These are phyloP conservation scores for Alloteropsis angusta DNA, from an alignment of 202 grass and related monocot species.

Conservation along the genomic window DNA sequence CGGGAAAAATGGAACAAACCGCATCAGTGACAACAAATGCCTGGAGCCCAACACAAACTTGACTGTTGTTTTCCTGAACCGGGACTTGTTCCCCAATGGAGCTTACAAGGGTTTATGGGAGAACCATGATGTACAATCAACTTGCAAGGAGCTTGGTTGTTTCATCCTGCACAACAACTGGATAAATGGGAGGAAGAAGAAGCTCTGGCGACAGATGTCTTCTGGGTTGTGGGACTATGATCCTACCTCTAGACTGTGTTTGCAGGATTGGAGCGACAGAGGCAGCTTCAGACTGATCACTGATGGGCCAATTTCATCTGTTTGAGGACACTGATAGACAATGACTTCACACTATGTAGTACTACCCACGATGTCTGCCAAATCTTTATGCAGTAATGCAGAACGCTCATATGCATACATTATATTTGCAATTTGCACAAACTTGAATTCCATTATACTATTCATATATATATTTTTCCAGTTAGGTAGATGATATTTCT, in stretches of 20 bases:
- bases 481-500: background rate
- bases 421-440: background rate
- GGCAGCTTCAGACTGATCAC: background rate
- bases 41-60: constrained; percentile 51
- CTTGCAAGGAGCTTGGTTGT: constrained; percentile 47
- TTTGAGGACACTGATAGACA: background rate
- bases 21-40: constrained; percentile 38
- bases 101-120: constrained; percentile 71
- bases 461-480: background rate
- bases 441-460: background rate
- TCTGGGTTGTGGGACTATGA: constrained; percentile 85
- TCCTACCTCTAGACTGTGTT: constrained; percentile 55
- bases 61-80: constrained; percentile 52
- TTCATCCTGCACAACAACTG: constrained; percentile 83
- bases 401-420: background rate
- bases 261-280: constrained; percentile 23
- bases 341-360: background rate
- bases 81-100: constrained; percentile 68
- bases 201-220: constrained; percentile 48
- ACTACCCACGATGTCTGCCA: background rate
- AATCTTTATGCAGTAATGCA: background rate
- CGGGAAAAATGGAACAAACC: constrained; percentile 50
- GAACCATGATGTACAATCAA: constrained; percentile 22
- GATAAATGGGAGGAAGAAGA: constrained; percentile 67
- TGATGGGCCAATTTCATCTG: background rate